Evolutionary conservation across 2,329 filamentous ascomycete genomes (phyloP).

Genomic region (Microthyrium microscopicum): DNA sequence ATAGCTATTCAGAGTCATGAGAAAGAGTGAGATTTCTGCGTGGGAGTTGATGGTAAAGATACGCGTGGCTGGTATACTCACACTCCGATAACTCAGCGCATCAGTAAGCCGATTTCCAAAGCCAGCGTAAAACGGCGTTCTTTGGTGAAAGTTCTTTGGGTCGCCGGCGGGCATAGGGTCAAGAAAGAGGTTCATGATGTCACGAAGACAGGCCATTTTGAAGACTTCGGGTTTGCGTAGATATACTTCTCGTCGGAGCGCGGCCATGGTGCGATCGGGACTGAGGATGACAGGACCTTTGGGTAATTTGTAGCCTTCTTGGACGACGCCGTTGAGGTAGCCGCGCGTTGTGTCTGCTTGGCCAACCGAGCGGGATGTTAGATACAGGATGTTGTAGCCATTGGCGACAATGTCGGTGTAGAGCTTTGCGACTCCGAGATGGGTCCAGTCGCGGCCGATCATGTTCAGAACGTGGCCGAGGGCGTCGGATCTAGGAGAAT

Average conservation of each 20-base stretch:
- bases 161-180: slow-evolving; percentile 19
- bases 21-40: slow-evolving; percentile 80
- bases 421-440: slow-evolving; percentile 87
- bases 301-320: slow-evolving; percentile 74
- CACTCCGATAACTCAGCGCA: slow-evolving; percentile 85
- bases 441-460: slow-evolving; percentile 96
- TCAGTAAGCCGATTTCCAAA: slow-evolving; percentile 96
- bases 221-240: slow-evolving; percentile 94
- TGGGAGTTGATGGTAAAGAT: slow-evolving; percentile 99
- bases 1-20: slow-evolving; percentile 81
- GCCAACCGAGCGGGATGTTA: slow-evolving; percentile 85
- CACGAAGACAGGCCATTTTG: slow-evolving; percentile 95
- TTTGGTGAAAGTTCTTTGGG: slow-evolving; percentile 33
- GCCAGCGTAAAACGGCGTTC: slow-evolving; percentile 84
- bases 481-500: slow-evolving; percentile 53
- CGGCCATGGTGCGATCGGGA: slow-evolving; percentile 87
- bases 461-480: slow-evolving; percentile 89
- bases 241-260: slow-evolving; percentile 80
- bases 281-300: slow-evolving; percentile 88
- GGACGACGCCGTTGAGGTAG: slow-evolving; percentile 76
- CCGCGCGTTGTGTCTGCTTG: slow-evolving; percentile 80
- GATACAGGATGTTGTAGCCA: slow-evolving; percentile 97
- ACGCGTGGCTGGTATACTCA: slow-evolving; percentile 82
- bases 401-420: slow-evolving; percentile 93
- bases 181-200: slow-evolving; percentile 77